Percentiles rank a stretch among this genome's conserved stretches.
Evolutionary conservation across 2,329 filamentous ascomycete species (phyloP).

Genomic region (Phyllosticta citribraziliensis): DNA sequence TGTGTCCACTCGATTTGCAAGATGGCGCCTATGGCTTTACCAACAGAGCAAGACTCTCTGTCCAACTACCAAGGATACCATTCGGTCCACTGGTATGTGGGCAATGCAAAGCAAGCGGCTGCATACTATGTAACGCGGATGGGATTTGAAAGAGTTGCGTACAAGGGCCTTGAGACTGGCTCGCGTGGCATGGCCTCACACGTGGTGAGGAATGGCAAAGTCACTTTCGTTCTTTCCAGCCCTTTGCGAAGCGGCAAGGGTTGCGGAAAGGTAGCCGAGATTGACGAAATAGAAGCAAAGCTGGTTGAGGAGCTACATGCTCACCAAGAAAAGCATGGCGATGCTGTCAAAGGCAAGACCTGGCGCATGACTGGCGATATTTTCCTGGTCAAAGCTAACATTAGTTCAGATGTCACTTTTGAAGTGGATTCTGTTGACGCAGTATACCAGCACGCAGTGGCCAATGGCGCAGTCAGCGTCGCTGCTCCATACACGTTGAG

Average conservation of each 20-base stretch:
- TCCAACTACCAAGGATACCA: constrained; percentile 68
- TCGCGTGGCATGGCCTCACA: constrained; percentile 73
- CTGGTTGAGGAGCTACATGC: constrained; percentile 66
- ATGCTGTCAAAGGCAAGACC: constrained; percentile 62
- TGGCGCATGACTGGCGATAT: background rate
- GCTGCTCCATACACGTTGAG: constrained; percentile 44
- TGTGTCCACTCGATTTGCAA: background rate
- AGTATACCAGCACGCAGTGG: constrained; percentile 66
- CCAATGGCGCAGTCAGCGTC: constrained; percentile 53
- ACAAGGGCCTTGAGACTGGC: constrained; percentile 80
- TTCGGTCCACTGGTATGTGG: constrained; percentile 91
- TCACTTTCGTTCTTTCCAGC: constrained; percentile 77
- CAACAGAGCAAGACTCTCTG: constrained; percentile 15
- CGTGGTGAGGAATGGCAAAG: constrained; percentile 65
- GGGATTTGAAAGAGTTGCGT: constrained; percentile 75
- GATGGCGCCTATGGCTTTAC: constrained; percentile 6
- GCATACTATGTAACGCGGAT: constrained; percentile 81
- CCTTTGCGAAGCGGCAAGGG: constrained; percentile 50
- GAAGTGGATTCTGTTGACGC: constrained; percentile 82
- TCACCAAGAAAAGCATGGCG: constrained; percentile 79
- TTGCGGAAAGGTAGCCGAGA: constrained; percentile 13
- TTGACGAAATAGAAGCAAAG: constrained; percentile 47
- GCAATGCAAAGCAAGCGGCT: constrained; percentile 92
- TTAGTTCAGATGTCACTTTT: constrained; percentile 65
- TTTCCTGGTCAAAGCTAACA: background rate